Evolutionary conservation across 768 basidiomycete genomes (phyloP).

Genomic region (Galerina marginata): DNA sequence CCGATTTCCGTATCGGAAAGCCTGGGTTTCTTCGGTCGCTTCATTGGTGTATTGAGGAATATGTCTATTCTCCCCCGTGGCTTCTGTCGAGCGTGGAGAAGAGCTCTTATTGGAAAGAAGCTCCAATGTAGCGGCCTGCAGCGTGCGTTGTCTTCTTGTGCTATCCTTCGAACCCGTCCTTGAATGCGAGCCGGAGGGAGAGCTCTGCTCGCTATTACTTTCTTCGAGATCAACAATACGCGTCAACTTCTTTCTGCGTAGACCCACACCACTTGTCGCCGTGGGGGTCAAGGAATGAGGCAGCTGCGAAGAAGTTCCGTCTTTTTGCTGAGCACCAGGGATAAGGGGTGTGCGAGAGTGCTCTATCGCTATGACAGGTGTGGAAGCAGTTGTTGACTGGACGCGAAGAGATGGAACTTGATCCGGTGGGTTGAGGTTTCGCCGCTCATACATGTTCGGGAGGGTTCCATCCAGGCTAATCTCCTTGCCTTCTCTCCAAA

Average conservation of each 20-base stretch:
- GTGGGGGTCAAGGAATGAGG: constrained; percentile 24
- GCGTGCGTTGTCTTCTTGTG: constrained; percentile 5
- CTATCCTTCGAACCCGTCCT: constrained; percentile 37
- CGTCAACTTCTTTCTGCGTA: constrained; percentile 66
- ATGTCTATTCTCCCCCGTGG: background rate
- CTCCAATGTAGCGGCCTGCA: constrained; percentile 5
- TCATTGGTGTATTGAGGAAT: background rate
- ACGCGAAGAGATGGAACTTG: constrained; percentile 56
- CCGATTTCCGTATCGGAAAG: background rate
- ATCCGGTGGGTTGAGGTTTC: constrained; percentile 57
- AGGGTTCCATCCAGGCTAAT: constrained; percentile 76
- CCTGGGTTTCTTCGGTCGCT: background rate
- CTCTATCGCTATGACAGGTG: constrained; percentile 56
- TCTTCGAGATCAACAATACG: constrained; percentile 82
- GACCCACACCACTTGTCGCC: constrained; percentile 35
- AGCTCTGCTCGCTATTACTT: constrained; percentile 42
- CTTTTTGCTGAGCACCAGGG: background rate
- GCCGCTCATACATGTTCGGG: constrained; percentile 76
- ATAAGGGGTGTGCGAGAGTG: constrained; percentile 32
- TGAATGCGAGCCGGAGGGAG: constrained; percentile 33
- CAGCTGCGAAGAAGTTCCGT: background rate
- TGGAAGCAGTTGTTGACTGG: constrained; percentile 49
- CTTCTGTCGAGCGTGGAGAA: background rate
- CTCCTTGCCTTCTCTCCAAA: constrained; percentile 82
- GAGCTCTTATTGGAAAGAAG: too few relatives aligned